These are phyloP conservation scores for Musa beccarii DNA, from an alignment of 176 grass and related monocot species.

Conservation along the genomic window DNA sequence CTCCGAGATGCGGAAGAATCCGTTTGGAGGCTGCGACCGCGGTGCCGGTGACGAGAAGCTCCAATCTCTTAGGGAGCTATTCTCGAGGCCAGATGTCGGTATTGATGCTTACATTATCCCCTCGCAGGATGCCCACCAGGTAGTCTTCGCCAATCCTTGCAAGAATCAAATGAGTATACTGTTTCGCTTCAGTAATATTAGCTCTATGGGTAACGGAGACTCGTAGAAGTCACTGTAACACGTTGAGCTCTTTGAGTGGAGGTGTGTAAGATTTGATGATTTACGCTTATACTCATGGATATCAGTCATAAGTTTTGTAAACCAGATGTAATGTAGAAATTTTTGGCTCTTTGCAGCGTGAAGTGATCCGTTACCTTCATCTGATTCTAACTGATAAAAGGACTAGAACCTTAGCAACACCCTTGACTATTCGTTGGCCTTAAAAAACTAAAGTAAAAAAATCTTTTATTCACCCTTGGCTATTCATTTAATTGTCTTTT, in stretches of 20 bases:
- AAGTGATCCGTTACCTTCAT: background rate
- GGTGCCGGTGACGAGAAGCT: slow-evolving; percentile 52
- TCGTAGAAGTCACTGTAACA: too few species aligned
- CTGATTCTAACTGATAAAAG: background rate
- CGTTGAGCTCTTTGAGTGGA: too few species aligned
- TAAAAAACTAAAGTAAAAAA: background rate
- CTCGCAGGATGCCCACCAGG: slow-evolving; percentile 95
- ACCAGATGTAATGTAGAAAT: background rate
- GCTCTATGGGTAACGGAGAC: background rate
- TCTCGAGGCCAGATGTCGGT: slow-evolving; percentile 51
- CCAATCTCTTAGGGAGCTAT: slow-evolving; percentile 45
- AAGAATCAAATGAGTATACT: background rate
- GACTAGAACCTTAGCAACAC: background rate
- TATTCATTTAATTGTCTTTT: too few species aligned
- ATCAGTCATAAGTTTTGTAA: background rate
- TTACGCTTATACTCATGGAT: background rate
- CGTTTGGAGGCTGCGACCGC: background rate
- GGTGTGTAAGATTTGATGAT: background rate
- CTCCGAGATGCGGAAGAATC: slow-evolving; percentile 51
- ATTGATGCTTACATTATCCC: slow-evolving; percentile 92
- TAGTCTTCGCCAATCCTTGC: slow-evolving; percentile 12
- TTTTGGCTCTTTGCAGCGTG: background rate
- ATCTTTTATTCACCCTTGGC: too few species aligned
- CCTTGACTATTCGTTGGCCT: background rate
- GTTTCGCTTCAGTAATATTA: background rate